Base-by-base conservation (phyloP, 257 asterid genomes). In the Przewalskia tangutica region DNA sequence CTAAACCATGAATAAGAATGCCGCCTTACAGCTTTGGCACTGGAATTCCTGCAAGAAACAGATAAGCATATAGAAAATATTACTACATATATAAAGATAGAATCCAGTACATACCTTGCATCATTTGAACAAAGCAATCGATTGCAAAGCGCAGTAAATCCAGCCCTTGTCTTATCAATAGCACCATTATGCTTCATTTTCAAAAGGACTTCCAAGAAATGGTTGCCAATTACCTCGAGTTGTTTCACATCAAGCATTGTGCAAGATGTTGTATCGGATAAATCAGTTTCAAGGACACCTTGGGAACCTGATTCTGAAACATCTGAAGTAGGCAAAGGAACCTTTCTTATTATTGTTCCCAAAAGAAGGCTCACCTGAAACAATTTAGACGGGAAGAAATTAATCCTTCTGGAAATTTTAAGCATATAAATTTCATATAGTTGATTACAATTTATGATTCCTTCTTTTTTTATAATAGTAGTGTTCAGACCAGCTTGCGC, bases 111-210 rank as follows among this genome's bases (percentile, higher is more conserved):
- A 66, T 64, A 95, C 99, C 98, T 90, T 68, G 97, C 91, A 87
- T 95, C 97, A 83, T 95, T 86, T 54, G 99, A 95, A 84, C 97
- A 95, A 77, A 95, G 98, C 86, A 95, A 86, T 79, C 97, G 98
- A 86, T 95, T 95, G 90, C 99, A 95, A 68, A 95, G 92, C 58
- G 99, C 99, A 54, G 99, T 94, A 86, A 95, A 95, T 81, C 99
- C 99, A 62, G 99, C 99, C 89, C 99, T 90, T 55, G 99, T 95
- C 88, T 95, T 95, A 89, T 95, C 99, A 81, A 95, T 93, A 77
- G 99, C 99, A 59, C 99, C 99, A 82, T 83, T 95, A 80, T 95
- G 99, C 89, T 95, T 95, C 99, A 95, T 92, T 91, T 95, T 95
- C 82, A 95, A 88, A 62, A 95, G 97, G 84, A 95, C 98, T 88